Evolutionary conservation across 192 early-diverging fungal genomes (phyloP).

Genomic region (Physocladia obscura): DNA sequence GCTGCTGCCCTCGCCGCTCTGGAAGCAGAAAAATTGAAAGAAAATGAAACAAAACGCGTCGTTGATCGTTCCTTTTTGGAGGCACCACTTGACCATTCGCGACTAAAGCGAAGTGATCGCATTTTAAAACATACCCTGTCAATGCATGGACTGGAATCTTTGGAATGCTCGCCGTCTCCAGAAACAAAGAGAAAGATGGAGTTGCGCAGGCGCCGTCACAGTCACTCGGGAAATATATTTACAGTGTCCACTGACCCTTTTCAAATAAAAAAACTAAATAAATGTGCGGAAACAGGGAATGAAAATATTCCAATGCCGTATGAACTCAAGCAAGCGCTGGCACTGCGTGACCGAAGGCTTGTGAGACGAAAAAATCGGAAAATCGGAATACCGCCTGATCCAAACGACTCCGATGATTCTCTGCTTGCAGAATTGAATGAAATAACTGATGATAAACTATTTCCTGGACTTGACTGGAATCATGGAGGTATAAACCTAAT

Average conservation of each 20-base stretch:
- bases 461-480: conserved; percentile 22
- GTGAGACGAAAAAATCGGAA: conserved; percentile 10
- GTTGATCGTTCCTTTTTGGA: background rate
- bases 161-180: background rate
- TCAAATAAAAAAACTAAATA: too few relatives aligned
- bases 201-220: background rate
- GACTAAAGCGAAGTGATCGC: background rate
- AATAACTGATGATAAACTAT: conserved; percentile 25
- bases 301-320: conserved; percentile 1
- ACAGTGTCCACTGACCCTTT: too few relatives aligned
- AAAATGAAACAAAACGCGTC: background rate
- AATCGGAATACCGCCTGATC: conserved; percentile 28
- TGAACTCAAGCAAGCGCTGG: conserved; percentile 1
- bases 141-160: background rate
- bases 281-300: too few relatives aligned
- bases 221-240: too few relatives aligned
- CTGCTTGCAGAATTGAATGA: conserved; percentile 32
- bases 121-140: background rate
- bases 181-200: background rate
- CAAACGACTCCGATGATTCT: conserved; percentile 36
- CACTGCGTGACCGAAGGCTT: conserved; percentile 21
- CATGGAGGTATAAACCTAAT: too few relatives aligned
- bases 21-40: background rate
- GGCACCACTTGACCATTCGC: background rate
- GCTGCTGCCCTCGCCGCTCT: background rate